These are phyloP conservation scores for Aureobasidium sp. DNA, from an alignment of 2,329 filamentous ascomycete genomes.

Conservation along the genomic window DNA sequence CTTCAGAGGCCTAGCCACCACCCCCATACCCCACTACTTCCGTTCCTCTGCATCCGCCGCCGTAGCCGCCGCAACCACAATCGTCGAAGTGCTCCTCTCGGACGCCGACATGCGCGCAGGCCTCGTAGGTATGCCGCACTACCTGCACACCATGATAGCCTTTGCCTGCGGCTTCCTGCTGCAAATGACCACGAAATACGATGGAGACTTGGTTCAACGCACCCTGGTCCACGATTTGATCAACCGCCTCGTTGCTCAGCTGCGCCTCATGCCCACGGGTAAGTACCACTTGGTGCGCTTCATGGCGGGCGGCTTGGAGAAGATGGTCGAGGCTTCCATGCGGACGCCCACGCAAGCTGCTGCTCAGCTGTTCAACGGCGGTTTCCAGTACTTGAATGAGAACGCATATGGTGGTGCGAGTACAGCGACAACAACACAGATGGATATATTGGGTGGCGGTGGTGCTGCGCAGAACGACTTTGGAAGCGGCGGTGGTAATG, in stretches of 20 bases:
- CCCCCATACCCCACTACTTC: conserved; percentile 40
- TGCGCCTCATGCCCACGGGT: conserved; percentile 7
- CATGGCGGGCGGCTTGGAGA: conserved; percentile 5
- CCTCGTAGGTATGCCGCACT: conserved; percentile 40
- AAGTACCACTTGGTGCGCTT: conserved; percentile 4
- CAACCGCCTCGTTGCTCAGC: neutral
- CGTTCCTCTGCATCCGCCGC: conserved; percentile 39
- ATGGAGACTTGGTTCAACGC: conserved; percentile 14
- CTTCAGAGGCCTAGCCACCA: conserved; percentile 28
- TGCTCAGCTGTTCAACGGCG: neutral
- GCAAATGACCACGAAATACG: conserved; percentile 38
- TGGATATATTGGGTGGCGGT: neutral
- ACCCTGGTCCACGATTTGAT: neutral
- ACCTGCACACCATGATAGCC: conserved; percentile 45
- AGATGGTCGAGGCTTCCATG: conserved; percentile 3
- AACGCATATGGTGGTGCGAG: neutral
- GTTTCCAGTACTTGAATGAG: neutral
- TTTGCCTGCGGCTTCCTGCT: conserved; percentile 46
- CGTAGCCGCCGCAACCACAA: conserved; percentile 38
- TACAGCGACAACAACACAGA: neutral
- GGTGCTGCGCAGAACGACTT: neutral
- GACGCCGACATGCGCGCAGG: conserved; percentile 36
- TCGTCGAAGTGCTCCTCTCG: conserved; percentile 36
- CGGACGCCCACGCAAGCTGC: neutral
- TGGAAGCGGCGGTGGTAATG: neutral